Percentiles rank a stretch among this genome's conserved stretches.
These are phyloP conservation scores for Penicillium canariense DNA, from an alignment of 495 filamentous ascomycete species.

Conservation along the genomic window DNA sequence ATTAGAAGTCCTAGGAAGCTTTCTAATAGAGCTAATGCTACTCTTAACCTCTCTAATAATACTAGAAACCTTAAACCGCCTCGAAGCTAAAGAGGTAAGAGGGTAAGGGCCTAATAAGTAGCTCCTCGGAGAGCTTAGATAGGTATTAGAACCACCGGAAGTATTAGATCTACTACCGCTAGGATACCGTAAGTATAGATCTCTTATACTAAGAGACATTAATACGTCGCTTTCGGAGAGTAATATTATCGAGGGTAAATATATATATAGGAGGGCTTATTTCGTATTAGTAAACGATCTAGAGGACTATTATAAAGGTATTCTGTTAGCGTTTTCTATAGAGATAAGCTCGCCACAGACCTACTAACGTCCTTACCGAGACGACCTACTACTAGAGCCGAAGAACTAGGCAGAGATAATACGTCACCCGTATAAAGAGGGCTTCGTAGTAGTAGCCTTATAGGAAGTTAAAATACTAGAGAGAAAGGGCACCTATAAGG, in stretches of 20 bases:
- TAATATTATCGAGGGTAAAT: neutral
- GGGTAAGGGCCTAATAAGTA: neutral
- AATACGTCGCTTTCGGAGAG: neutral
- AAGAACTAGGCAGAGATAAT: neutral
- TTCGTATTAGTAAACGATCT: neutral
- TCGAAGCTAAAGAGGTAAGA: neutral
- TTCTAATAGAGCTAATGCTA: neutral
- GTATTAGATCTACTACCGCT: too few relatives aligned
- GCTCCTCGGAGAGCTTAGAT: too few relatives aligned
- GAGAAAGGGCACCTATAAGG: neutral
- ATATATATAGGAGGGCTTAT: neutral
- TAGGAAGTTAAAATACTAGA: neutral
- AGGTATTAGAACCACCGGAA: too few relatives aligned
- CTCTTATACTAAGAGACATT: neutral
- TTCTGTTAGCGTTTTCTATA: neutral
- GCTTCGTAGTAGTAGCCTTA: neutral
- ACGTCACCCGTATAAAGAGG: neutral
- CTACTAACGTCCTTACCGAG: neutral
- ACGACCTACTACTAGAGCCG: neutral
- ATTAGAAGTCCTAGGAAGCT: too few relatives aligned
- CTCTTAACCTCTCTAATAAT: too few relatives aligned
- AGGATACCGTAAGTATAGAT: neutral
- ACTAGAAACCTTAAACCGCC: too few relatives aligned
- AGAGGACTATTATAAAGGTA: neutral
- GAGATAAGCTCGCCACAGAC: neutral